A percentile compares a stretch with the other conserved stretches of the same genome.
phyloP scores from a whole-genome alignment of 2,329 filamentous ascomycete genomes.

The Xylariaceae sp. region DNA sequence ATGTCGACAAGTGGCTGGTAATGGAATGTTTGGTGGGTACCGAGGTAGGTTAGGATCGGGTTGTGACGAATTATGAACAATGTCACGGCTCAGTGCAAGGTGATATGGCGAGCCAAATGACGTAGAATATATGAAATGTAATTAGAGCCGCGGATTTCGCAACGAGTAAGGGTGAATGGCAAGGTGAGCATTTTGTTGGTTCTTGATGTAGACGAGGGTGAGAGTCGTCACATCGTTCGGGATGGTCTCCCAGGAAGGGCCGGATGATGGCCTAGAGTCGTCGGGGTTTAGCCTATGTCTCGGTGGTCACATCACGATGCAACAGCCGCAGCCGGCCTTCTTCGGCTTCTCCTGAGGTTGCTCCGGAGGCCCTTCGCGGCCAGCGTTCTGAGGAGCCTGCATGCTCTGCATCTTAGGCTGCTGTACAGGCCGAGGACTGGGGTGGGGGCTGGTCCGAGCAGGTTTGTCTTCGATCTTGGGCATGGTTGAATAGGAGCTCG shows the following conservation, averaged over 20 bases:
- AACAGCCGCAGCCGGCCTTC: slow-evolving; percentile 60
- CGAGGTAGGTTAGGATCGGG: too few relatives aligned
- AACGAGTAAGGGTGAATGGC: too few relatives aligned
- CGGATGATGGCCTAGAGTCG: too few relatives aligned
- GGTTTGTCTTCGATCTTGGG: slow-evolving; percentile 47
- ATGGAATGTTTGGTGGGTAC: too few relatives aligned
- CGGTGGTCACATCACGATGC: slow-evolving; percentile 61
- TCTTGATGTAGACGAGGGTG: slow-evolving; percentile 4
- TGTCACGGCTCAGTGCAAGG: too few relatives aligned
- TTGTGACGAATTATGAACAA: too few relatives aligned
- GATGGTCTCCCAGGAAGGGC: slow-evolving; percentile 8
- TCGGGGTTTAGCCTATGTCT: too few relatives aligned
- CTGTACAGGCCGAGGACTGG: slow-evolving; percentile 38
- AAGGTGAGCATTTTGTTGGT: slow-evolving; percentile 2
- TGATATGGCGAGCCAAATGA: slow-evolving; percentile 9
- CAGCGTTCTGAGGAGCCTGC: slow-evolving; percentile 31
- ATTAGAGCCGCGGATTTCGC: too few relatives aligned
- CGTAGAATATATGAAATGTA: too few relatives aligned
- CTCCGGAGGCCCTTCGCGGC: slow-evolving; percentile 46
- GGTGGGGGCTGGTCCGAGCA: slow-evolving; percentile 27
- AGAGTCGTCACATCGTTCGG: slow-evolving; percentile 18
- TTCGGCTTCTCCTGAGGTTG: slow-evolving; percentile 43
- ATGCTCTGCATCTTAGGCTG: slow-evolving; percentile 44
- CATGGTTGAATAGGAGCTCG: slow-evolving; percentile 55
- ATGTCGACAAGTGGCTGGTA: too few relatives aligned